Evolutionary conservation across 2,329 filamentous ascomycete species (phyloP), one percentile per base, ranked within the genome.

Genomic region (Penicillium paneum): DNA sequence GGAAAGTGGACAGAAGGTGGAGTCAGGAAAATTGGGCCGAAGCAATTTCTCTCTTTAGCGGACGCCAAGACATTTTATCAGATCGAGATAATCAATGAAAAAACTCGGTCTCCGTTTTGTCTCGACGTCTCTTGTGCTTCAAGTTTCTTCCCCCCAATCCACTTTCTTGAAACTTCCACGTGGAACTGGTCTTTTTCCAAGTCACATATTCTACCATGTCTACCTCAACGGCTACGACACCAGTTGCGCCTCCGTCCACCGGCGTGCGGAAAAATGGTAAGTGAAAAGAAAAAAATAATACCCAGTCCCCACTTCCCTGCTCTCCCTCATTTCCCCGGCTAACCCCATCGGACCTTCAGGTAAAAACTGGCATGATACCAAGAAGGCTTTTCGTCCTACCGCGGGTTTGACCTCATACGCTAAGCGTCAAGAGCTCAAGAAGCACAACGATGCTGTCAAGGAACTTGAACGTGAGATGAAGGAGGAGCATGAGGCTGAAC

Each of bases 391-490:
- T 75, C 87, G 94, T 36, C 93, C 90, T 4, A 85, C 79, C 13
- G 81, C 88, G 10, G 91, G 92, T 26, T 82, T 91, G 64, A 89
- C 84, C 3, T 85, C 90, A 0, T 97, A 88, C 72, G 86, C 87
- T 63, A 88, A 91, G 74, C 86, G 93, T 49, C 78, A 84, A 42
- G 86, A 87, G 64, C 81, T 86, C 58, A 84, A 91, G 48, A 83
- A 86, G 58, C 82, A 86, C 8, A 81, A 86, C 65, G 82, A 84
- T 12, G 85, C 90, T n/a, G 83, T 89, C 65, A 97, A 97, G 78
- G 90, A 91, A 34, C 91, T 91, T 69, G 94, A 97, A 77, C 92
- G 90, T 75, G 91, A 97, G 74, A 85, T 99, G 85, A 95, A 93
- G 79, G 90, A 91, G 0, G 94, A 97, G 78, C 97, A 96, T 76